Evolutionary conservation across 805 yeast species (phyloP).

Genomic region (Lachancea quebecensis): DNA sequence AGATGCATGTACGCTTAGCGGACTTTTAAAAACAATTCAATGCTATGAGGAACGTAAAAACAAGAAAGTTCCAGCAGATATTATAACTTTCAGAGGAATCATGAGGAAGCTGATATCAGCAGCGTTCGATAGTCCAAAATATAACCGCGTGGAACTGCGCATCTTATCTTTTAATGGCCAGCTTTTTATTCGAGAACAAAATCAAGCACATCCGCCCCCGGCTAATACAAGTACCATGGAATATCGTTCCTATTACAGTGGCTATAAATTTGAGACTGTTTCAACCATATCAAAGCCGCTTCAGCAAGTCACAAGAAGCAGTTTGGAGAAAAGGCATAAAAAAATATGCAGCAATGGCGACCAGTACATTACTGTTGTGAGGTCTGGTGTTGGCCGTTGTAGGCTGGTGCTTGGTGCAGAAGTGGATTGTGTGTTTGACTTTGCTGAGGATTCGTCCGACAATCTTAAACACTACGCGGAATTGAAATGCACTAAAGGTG

Average conservation of each 20-base stretch:
- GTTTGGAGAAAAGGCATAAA: slow-evolving; percentile 59
- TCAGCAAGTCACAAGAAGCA: slow-evolving; percentile 56
- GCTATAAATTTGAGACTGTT: slow-evolving; percentile 80
- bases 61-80: slow-evolving; percentile 47
- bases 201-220: slow-evolving; percentile 35
- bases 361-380: slow-evolving; percentile 75
- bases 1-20: slow-evolving; percentile 36
- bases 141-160: slow-evolving; percentile 50
- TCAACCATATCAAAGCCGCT: slow-evolving; percentile 74
- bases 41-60: slow-evolving; percentile 43
- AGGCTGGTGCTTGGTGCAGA: slow-evolving; percentile 77
- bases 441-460: slow-evolving; percentile 41
- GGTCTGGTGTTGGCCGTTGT: slow-evolving; percentile 73
- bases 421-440: slow-evolving; percentile 86
- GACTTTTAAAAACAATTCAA: slow-evolving; percentile 49
- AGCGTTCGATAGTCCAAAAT: slow-evolving; percentile 47
- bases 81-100: slow-evolving; percentile 80
- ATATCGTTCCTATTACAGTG: slow-evolving; percentile 41
- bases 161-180: slow-evolving; percentile 70
- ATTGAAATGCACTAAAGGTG: slow-evolving; percentile 61
- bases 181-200: slow-evolving; percentile 48
- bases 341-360: slow-evolving; percentile 60
- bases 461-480: slow-evolving; percentile 74
- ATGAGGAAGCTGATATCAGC: slow-evolving; percentile 56
- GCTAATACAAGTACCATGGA: slow-evolving; percentile 29